A percentile compares a stretch with the other conserved stretches of the same genome.
phyloP scores from a whole-genome alignment of 1,284 basidiomycete genomes.

The Sporisorium exsertum region DNA sequence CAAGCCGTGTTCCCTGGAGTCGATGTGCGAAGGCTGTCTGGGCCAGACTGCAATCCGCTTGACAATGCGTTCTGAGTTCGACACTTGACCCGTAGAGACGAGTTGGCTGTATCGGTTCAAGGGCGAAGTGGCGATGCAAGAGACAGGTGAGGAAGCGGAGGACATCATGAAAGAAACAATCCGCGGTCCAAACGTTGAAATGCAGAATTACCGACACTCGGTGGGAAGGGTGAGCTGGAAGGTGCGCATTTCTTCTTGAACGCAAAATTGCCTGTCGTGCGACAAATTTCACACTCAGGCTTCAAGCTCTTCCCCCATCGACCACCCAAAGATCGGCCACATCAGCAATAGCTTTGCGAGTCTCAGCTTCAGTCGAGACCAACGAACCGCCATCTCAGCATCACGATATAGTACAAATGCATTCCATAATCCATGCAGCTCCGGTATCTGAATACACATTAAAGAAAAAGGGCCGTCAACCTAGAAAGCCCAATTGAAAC shows the following conservation, averaged over 20 bases:
- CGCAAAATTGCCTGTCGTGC: slow-evolving; percentile 13
- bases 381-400: not conserved
- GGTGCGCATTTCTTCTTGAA: slow-evolving; percentile 17
- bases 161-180: not conserved
- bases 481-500: slow-evolving; percentile 52
- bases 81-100: not conserved
- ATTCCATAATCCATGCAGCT: not conserved
- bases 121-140: not conserved
- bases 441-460: not conserved
- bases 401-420: not conserved
- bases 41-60: not conserved
- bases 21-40: not conserved
- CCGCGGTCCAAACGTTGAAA: slow-evolving; percentile 9
- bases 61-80: not conserved
- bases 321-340: too few relatives aligned
- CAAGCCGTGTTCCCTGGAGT: too few relatives aligned
- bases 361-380: not conserved
- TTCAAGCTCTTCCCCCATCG: not conserved
- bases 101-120: not conserved
- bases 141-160: not conserved
- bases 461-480: not conserved
- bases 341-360: not conserved
- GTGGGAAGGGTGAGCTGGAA: slow-evolving; percentile 37
- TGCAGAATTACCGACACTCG: slow-evolving; percentile 17
- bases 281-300: slow-evolving; percentile 8